phyloP scores from a whole-genome alignment of 768 basidiomycete genomes.

The Podaxis sp. region DNA sequence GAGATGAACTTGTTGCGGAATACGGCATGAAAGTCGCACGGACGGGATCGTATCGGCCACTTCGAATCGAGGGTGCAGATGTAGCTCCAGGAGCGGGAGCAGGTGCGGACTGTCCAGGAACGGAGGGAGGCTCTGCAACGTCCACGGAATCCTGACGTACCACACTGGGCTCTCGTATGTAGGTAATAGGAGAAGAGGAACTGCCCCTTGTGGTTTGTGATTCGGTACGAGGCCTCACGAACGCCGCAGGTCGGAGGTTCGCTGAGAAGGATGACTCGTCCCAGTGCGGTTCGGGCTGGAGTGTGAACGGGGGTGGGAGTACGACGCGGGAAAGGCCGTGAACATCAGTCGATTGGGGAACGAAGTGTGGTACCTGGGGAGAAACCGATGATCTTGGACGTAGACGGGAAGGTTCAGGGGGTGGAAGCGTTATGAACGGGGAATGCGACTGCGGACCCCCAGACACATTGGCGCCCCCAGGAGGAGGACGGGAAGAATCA shows the following conservation, averaged over 20 bases:
- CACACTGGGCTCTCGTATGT: conserved; percentile 20
- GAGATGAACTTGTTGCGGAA: conserved; percentile 10
- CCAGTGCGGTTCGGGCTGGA: conserved; percentile 72
- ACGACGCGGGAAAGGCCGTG: conserved; percentile 25
- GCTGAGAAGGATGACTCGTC: conserved; percentile 42
- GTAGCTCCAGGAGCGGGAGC: conserved; percentile 23
- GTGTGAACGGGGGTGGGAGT: conserved; percentile 59
- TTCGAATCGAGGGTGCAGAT: conserved; percentile 30
- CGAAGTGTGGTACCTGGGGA: conserved; percentile 30
- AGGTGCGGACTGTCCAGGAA: conserved; percentile 17
- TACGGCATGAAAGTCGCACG: conserved; percentile 44
- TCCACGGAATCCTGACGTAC: conserved; percentile 18
- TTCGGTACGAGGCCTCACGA: conserved; percentile 35
- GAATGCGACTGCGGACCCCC: conserved; percentile 9
- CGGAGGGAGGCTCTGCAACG: not conserved
- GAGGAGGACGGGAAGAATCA: conserved; percentile 3
- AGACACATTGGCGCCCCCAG: conserved; percentile 3
- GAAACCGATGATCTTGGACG: conserved; percentile 16
- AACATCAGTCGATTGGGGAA: conserved; percentile 33
- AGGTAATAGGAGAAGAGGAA: conserved; percentile 25
- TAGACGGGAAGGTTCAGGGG: conserved; percentile 31
- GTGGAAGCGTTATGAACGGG: conserved; percentile 19
- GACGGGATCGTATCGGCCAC: conserved; percentile 53
- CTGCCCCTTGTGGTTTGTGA: conserved; percentile 30
- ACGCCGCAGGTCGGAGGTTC: conserved; percentile 35